Base-by-base conservation (phyloP, 176 grass and related monocot genomes). In the Ensete ventricosum region DNA sequence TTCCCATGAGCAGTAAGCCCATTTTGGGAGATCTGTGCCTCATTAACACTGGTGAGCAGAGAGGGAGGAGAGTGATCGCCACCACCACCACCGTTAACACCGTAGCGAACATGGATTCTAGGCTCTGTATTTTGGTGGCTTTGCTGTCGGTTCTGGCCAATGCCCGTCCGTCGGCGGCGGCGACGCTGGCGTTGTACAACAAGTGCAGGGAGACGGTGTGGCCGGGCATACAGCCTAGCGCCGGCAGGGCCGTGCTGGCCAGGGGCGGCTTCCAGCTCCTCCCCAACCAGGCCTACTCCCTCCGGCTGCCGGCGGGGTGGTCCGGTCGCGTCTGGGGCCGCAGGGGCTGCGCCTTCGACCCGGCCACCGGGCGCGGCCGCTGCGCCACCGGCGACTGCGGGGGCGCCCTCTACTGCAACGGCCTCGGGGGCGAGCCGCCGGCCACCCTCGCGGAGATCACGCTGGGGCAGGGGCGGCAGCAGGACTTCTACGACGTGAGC, bases 401-500 rank as follows among this genome's bases (percentile, higher is more conserved):
- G 8, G 95, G 96, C 7, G 20, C 43, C 13, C 84, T 99, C 73
- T 86, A 81, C 85, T 99, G 91, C 81, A 81, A 89, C n/a, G 96
- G 96, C 11, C 81, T 82, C 1, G 91, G 96, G 0, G 96, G 96
- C 22, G 50, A 74, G 0, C 86, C 96, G 0, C 96, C 91, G 0
- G 91, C 91, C 25, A 99, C 96, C 2, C 96, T 99, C 0, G 90
- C 88, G 0, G 91, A 95, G 90, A 81, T 99, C 76, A 99, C 96
- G 0, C 91, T 99, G 0, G 88, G 72, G 0, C 67, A 82, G 52
- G 13, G 52, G 8, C 74, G 77, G 1, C 0, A 67, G 1, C 88
- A 88, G 50, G 94, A 96, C 84, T 96, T 96, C 89, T 96, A 96
- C 84, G 93, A 96, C 78, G 93, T 96, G 19, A 88, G 85, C 72